These are phyloP conservation scores for Pseudocercospora macadamiae DNA, from an alignment of 2,329 filamentous ascomycete species.

Conservation along the genomic window DNA sequence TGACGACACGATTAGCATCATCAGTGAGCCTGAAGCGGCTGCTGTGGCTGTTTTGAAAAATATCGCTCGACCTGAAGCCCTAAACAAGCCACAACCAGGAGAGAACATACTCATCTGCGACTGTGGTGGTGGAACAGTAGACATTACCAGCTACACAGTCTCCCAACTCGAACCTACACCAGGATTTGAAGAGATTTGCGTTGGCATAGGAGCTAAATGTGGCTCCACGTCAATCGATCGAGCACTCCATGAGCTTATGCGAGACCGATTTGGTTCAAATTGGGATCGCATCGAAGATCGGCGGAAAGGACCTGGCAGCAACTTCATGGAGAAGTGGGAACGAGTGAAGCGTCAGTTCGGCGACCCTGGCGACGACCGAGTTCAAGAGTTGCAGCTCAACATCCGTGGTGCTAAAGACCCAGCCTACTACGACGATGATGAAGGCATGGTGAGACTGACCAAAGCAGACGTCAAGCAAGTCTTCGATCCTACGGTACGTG, in stretches of 20 bases:
- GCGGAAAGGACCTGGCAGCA: slow-evolving; percentile 16
- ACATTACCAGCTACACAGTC: slow-evolving; percentile 23
- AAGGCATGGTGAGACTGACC: slow-evolving; percentile 15
- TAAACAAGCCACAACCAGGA: slow-evolving; percentile 14
- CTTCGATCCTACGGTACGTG: slow-evolving; percentile 13
- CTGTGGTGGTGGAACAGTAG: slow-evolving; percentile 24
- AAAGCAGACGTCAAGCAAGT: slow-evolving; percentile 11
- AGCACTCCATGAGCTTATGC: slow-evolving; percentile 21
- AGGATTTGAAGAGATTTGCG: slow-evolving; percentile 20
- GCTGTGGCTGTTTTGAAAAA: slow-evolving; percentile 21
- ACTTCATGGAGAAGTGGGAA: slow-evolving; percentile 23
- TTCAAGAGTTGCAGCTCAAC: slow-evolving; percentile 2
- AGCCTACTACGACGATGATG: slow-evolving; percentile 15
- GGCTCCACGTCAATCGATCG: slow-evolving; percentile 23
- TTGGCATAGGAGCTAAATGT: slow-evolving; percentile 22
- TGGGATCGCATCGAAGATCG: slow-evolving; percentile 14
- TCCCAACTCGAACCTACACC: slow-evolving; percentile 12
- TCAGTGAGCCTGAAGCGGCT: slow-evolving; percentile 33
- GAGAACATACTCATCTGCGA: slow-evolving; percentile 23
- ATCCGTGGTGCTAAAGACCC: slow-evolving; percentile 6
- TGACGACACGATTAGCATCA: slow-evolving; percentile 30
- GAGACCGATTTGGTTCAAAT: slow-evolving; percentile 16
- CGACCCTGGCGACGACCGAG: slow-evolving; percentile 2
- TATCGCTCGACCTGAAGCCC: slow-evolving; percentile 10
- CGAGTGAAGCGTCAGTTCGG: slow-evolving; percentile 16